Conservation (phyloP, 1,139 yeast species). For the Diutina neorugosa region DNA sequence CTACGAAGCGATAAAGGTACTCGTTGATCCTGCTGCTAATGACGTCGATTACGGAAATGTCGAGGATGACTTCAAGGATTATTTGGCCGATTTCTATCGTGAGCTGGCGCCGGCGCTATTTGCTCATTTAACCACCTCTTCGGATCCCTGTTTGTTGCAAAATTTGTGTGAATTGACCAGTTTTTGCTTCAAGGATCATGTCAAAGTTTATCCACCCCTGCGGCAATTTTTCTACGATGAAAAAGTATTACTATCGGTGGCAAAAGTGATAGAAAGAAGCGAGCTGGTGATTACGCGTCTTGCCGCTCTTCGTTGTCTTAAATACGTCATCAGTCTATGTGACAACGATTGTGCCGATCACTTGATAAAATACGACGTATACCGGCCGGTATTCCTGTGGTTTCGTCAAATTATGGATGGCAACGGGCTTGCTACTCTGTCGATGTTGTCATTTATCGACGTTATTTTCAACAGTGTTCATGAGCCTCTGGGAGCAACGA, state of each 20-base stretch:
- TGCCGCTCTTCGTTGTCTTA: constrained; percentile 54
- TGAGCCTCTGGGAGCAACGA: not conserved
- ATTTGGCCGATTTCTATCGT: constrained; percentile 48
- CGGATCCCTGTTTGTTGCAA: constrained; percentile 38
- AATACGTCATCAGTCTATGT: constrained; percentile 44
- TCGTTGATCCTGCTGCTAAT: constrained; percentile 49
- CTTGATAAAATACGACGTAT: constrained; percentile 43
- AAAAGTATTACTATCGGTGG: constrained; percentile 41
- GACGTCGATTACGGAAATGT: constrained; percentile 1
- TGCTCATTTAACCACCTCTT: constrained; percentile 30
- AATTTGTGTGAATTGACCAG: constrained; percentile 59
- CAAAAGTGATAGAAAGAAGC: constrained; percentile 27
- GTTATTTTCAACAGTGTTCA: constrained; percentile 15
- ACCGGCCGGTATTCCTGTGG: constrained; percentile 38
- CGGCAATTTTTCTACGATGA: constrained; percentile 50
- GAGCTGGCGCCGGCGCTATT: constrained; percentile 52
- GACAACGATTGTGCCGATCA: constrained; percentile 49
- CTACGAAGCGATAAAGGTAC: constrained; percentile 65
- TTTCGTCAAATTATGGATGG: constrained; percentile 37
- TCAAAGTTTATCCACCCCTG: constrained; percentile 33
- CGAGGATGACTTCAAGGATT: constrained; percentile 13
- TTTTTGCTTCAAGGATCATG: constrained; percentile 54
- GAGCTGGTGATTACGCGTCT: constrained; percentile 42
- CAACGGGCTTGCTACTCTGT: constrained; percentile 62
- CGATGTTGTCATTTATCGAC: constrained; percentile 63